phyloP scores from a whole-genome alignment of 2,329 filamentous ascomycete genomes.

The Cryphonectria naterciae region DNA sequence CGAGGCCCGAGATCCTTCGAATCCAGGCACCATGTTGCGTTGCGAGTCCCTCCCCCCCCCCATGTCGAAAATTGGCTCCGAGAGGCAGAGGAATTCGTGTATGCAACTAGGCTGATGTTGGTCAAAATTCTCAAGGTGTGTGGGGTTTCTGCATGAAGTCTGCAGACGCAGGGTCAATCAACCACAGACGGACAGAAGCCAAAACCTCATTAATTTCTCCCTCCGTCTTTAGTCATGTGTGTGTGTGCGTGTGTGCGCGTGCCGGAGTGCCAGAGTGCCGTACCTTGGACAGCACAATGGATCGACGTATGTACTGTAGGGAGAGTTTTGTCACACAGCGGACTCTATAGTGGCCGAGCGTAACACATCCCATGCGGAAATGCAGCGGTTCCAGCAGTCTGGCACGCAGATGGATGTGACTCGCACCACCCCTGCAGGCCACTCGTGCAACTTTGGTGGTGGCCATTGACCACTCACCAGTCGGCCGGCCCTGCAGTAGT shows the following conservation, averaged over 20 bases:
- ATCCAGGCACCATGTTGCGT: background rate
- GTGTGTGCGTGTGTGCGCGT: background rate
- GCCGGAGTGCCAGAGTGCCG: background rate
- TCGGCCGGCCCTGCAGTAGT: slow-evolving; percentile 27
- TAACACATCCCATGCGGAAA: slow-evolving; percentile 12
- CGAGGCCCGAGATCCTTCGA: background rate
- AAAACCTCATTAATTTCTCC: background rate
- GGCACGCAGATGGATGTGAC: slow-evolving; percentile 24
- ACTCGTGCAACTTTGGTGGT: background rate
- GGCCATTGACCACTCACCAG: slow-evolving; percentile 22
- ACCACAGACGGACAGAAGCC: slow-evolving; percentile 4
- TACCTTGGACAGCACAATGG: background rate
- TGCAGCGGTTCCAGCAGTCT: slow-evolving; percentile 25
- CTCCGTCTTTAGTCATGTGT: background rate
- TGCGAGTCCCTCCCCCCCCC: background rate
- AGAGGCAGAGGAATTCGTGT: background rate
- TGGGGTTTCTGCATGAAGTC: slow-evolving; percentile 5
- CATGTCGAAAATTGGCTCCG: background rate
- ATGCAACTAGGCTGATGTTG: background rate
- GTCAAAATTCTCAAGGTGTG: background rate
- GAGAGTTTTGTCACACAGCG: background rate
- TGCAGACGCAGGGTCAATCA: slow-evolving; percentile 15
- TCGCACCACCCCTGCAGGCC: slow-evolving; percentile 23
- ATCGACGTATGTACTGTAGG: background rate
- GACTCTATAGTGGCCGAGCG: slow-evolving; percentile 7